phyloP scores from a whole-genome alignment of 495 filamentous ascomycete genomes.

The Penicillium steckii region DNA sequence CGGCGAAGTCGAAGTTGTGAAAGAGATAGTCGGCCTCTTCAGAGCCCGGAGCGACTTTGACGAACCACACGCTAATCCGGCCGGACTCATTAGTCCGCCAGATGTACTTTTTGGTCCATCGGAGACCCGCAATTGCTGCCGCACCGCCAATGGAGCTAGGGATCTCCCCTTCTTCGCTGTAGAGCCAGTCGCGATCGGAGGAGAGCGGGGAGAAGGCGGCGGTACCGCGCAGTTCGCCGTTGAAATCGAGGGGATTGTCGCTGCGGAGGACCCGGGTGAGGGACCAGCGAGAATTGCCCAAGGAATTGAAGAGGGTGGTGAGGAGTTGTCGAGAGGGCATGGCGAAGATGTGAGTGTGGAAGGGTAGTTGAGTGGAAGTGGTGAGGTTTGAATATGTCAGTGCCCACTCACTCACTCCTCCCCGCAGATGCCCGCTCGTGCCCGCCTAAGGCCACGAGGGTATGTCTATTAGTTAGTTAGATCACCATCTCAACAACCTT shows the following conservation, averaged over 20 bases:
- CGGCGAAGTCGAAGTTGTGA: slow-evolving; percentile 41
- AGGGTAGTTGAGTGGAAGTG: background rate
- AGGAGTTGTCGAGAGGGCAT: slow-evolving; percentile 23
- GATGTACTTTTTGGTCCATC: slow-evolving; percentile 49
- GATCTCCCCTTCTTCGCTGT: slow-evolving; percentile 47
- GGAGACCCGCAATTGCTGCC: slow-evolving; percentile 24
- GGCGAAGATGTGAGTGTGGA: background rate
- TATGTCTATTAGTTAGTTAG: too few relatives aligned
- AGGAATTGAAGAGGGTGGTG: slow-evolving; percentile 31
- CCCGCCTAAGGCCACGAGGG: too few relatives aligned
- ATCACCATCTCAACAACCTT: too few relatives aligned
- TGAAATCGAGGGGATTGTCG: slow-evolving; percentile 41
- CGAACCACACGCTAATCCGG: slow-evolving; percentile 46
- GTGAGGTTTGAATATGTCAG: background rate
- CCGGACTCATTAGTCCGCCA: slow-evolving; percentile 34
- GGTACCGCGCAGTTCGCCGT: slow-evolving; percentile 39
- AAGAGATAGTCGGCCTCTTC: slow-evolving; percentile 47
- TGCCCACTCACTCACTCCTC: too few relatives aligned
- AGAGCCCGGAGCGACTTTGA: slow-evolving; percentile 34
- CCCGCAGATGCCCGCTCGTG: too few relatives aligned
- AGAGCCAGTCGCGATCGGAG: slow-evolving; percentile 35
- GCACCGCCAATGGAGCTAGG: slow-evolving; percentile 17
- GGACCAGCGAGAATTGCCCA: slow-evolving; percentile 33
- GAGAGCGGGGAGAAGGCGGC: slow-evolving; percentile 36
- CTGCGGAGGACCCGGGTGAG: slow-evolving; percentile 43